Percentiles rank a stretch among this genome's conserved stretches.
Evolutionary conservation across 78 protist species (phyloP).

Genomic region (Goniomonas avonlea): DNA sequence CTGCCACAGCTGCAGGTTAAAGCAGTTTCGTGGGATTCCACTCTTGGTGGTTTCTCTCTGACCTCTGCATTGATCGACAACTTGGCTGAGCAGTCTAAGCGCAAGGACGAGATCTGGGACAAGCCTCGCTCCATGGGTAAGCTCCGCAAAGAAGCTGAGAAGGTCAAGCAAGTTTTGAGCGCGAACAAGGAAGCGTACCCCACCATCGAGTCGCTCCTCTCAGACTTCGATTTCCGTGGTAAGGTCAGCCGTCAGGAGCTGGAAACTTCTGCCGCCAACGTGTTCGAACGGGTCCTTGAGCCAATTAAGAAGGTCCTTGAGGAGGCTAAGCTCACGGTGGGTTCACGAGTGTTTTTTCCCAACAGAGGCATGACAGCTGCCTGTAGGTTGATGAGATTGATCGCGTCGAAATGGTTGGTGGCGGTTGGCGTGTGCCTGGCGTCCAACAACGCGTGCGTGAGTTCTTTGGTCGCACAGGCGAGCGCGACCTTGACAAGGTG

Average conservation of each 20-base stretch:
- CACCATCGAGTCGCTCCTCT: slow-evolving; percentile 10
- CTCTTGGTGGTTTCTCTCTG: neutral
- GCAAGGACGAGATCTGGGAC: neutral
- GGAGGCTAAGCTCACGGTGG: neutral
- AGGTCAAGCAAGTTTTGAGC: neutral
- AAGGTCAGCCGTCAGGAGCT: neutral
- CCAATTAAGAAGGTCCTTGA: neutral
- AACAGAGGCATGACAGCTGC: no score
- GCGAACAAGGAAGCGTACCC: slow-evolving; percentile 25
- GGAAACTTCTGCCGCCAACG: neutral
- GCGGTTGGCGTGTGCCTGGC: slow-evolving; percentile 17
- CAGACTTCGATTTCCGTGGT: slow-evolving; percentile 2
- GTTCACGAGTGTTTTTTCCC: no score
- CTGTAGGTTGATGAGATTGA: slow-evolving; percentile 10
- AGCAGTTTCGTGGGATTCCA: neutral
- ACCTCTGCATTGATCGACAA: neutral
- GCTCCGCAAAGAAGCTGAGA: neutral
- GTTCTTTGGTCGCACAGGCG: no score
- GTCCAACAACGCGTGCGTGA: no score
- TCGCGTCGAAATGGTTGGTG: neutral
- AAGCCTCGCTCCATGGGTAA: neutral
- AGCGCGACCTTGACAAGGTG: no score
- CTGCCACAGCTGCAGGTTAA: slow-evolving; percentile 8
- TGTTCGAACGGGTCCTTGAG: neutral
- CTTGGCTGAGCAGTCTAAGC: neutral